Conservation (phyloP, 2,329 filamentous ascomycete species). For the Pseudopithomyces maydicus region DNA sequence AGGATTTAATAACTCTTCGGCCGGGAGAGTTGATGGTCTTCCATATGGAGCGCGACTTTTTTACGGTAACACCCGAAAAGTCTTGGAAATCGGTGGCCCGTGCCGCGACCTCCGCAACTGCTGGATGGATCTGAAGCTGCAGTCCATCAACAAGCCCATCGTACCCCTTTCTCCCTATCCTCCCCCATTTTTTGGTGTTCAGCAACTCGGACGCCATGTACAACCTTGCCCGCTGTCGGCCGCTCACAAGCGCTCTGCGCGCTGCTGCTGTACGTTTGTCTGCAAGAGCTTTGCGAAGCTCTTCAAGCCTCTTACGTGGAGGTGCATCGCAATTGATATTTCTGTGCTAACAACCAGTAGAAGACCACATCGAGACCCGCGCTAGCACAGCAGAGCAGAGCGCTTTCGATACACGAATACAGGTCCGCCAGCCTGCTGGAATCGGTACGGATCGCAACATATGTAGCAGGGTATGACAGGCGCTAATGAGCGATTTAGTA, state of each 20-base stretch:
- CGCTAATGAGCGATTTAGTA: slow-evolving; percentile 65
- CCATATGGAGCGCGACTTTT: slow-evolving; percentile 7
- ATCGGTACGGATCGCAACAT: slow-evolving; percentile 52
- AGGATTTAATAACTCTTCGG: slow-evolving; percentile 19
- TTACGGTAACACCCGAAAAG: slow-evolving; percentile 26
- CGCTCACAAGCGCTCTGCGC: slow-evolving; percentile 78
- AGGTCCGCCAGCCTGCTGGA: slow-evolving; percentile 90
- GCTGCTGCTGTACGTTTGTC: slow-evolving; percentile 70
- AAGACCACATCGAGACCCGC: slow-evolving; percentile 60
- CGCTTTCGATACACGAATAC: slow-evolving; percentile 97
- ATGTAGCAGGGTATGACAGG: slow-evolving; percentile 11
- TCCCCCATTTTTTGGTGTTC: slow-evolving; percentile 25
- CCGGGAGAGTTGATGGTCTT: slow-evolving; percentile 26
- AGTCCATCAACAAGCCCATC: slow-evolving; percentile 29
- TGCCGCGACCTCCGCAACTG: slow-evolving; percentile 35
- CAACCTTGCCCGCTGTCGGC: slow-evolving; percentile 77
- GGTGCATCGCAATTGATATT: slow-evolving; percentile 28
- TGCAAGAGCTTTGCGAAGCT: slow-evolving; percentile 17
- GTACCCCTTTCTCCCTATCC: slow-evolving; percentile 19
- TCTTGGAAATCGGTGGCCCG: slow-evolving; percentile 32
- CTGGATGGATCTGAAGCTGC: slow-evolving; percentile 25
- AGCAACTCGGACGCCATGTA: slow-evolving; percentile 69
- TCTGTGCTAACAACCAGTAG: slow-evolving; percentile 49
- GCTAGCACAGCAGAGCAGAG: slow-evolving; percentile 79
- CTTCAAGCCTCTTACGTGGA: slow-evolving; percentile 38